Base-by-base conservation (phyloP, 2,329 filamentous ascomycete genomes). In the Fusarium sp. region DNA sequence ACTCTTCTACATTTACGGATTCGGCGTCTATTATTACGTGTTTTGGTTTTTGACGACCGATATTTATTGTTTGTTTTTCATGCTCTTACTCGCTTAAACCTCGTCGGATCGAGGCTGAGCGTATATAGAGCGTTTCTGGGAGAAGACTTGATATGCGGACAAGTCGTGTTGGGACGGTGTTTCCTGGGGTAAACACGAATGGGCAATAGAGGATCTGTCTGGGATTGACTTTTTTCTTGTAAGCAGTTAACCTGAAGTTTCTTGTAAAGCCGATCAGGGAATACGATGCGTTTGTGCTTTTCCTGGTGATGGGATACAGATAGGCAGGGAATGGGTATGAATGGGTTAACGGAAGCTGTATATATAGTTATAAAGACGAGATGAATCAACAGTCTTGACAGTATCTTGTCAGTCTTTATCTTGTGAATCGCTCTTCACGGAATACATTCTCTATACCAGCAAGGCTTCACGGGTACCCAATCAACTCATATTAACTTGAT, bases 1-100 rank as follows among this genome's bases (percentile, higher is more conserved):
- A 69, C 63, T 32, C 40, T 64, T 62, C 30, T 60, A 37, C 18
- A 18, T 55, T 41, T 37, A 57, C 40, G 30, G 67, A 46, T 45
- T 58, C 41, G 57, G 69, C 64, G 65, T 70, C 46, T 48, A 44
- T 60, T 55, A 40, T 55, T 51, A 29, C 25, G 32, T 69, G 40
- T 48, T 68, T 68, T 41, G 34, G n/a, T 46, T 52, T 56, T 29
- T 49, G 22, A 71, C 42, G 68, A 54, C 53, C 37, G 52, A 47
- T 56, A 57, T 25, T 71, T 51, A 42, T 57, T 51, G 11, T 29
- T 57, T 47, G 29, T 45, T 13, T 12, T 52, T 57, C 18, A 40
- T 32, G 40, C 29, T 59, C 29, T 51, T 24, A 44, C 57, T 67
- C 51, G 69, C 60, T 61, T 49, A 25, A 47, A 42, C 55, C 44